phyloP scores from a whole-genome alignment of 163 green algal genomes.

The Dunaliella salina region DNA sequence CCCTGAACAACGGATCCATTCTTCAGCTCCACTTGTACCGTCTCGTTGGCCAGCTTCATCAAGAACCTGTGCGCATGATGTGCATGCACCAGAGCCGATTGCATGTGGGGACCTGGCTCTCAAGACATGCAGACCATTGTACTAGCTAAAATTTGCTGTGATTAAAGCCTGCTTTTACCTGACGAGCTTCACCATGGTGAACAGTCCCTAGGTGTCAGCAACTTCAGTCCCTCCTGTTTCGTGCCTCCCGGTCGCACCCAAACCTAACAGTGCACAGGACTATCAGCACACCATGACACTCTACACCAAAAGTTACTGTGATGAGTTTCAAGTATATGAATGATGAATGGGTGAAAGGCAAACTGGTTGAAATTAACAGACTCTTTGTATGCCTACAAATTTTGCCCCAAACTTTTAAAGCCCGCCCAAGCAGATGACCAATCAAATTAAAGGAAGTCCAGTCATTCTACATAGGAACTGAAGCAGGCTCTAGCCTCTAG shows the following conservation, averaged over 20 bases:
- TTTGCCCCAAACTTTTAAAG: too few species aligned
- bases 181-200: conserved; percentile 83
- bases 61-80: conserved; percentile 76
- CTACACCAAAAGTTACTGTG: too few species aligned
- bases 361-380: not conserved
- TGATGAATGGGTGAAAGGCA: not conserved
- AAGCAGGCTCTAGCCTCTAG: too few species aligned
- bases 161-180: conserved; percentile 53
- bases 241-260: not conserved
- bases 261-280: not conserved
- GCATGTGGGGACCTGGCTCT: not conserved
- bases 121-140: not conserved
- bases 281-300: not conserved
- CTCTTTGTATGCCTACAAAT: too few species aligned
- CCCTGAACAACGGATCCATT: conserved; percentile 93
- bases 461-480: too few species aligned
- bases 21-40: conserved; percentile 97
- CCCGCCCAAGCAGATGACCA: too few species aligned
- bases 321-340: not conserved
- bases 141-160: not conserved
- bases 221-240: not conserved
- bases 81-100: not conserved
- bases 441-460: too few species aligned
- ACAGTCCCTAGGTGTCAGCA: not conserved
- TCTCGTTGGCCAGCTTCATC: conserved; percentile 97